phyloP scores from a whole-genome alignment of 257 asterid species.

The Paraleonurus japonicus region DNA sequence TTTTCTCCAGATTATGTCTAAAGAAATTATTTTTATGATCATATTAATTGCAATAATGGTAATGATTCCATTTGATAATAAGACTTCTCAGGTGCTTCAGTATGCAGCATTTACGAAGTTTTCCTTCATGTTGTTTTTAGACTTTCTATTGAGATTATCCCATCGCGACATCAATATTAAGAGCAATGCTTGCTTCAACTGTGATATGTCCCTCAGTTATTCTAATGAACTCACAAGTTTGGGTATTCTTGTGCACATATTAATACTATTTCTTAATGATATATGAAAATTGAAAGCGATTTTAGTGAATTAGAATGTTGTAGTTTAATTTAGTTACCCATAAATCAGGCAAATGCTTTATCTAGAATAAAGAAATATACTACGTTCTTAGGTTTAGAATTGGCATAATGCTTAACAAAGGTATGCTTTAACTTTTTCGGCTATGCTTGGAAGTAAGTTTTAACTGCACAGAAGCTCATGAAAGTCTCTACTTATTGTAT shows the following conservation, averaged over 20 bases:
- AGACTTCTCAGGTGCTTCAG: not conserved
- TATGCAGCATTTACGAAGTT: constrained; percentile 4
- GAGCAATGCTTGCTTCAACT: not conserved
- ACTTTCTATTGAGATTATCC: constrained; percentile 3
- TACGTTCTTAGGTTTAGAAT: not conserved
- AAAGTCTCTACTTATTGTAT: not conserved
- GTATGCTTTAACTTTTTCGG: not conserved
- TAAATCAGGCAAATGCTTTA: not conserved
- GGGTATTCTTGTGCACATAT: constrained; percentile 1
- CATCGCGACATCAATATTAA: not conserved
- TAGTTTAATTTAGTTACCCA: constrained; percentile 9
- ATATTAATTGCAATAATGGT: not conserved
- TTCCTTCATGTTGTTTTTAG: not conserved
- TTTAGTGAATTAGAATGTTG: not conserved
- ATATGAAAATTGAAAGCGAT: constrained; percentile 11
- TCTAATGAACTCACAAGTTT: constrained; percentile 7
- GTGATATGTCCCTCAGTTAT: not conserved
- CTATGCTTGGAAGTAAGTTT: not conserved
- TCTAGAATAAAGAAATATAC: not conserved
- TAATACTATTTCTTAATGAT: not conserved
- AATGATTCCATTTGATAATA: not conserved
- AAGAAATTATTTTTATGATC: not conserved
- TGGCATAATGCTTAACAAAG: constrained; percentile 16
- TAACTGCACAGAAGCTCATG: not conserved
- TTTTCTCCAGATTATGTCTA: not conserved